Percentiles rank a stretch among this genome's conserved stretches.
phyloP scores from a whole-genome alignment of 257 asterid genomes.

The Henckelia pumila region DNA sequence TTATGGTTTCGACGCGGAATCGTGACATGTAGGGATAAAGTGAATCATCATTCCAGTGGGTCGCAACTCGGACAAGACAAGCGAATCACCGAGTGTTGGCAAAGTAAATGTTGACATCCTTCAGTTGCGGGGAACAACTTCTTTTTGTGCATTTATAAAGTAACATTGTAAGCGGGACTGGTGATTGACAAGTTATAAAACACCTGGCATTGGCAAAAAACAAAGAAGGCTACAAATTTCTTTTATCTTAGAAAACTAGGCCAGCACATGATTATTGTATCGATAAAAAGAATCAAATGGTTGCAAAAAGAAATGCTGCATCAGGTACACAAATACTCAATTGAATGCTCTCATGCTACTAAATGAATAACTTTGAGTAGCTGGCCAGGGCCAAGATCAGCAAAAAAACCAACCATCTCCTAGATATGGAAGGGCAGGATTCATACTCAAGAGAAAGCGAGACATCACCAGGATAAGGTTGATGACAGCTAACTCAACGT shows the following conservation, averaged over 20 bases:
- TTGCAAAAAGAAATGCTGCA: neutral
- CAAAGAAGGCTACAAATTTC: neutral
- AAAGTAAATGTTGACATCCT: neutral
- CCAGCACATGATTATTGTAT: neutral
- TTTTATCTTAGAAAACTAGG: too few relatives aligned
- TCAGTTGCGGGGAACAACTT: too few relatives aligned
- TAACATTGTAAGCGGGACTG: too few relatives aligned
- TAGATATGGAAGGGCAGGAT: neutral
- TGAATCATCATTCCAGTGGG: neutral
- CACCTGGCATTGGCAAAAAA: too few relatives aligned
- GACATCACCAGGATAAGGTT: neutral
- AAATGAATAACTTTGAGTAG: neutral
- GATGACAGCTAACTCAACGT: constrained; percentile 21
- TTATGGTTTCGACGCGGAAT: neutral
- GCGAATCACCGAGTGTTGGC: neutral
- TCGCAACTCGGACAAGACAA: neutral
- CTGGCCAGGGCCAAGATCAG: neutral
- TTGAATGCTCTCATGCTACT: neutral
- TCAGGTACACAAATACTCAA: neutral
- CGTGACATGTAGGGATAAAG: neutral
- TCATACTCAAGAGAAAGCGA: neutral
- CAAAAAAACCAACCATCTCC: neutral
- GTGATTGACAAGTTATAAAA: neutral
- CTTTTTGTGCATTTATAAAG: neutral
- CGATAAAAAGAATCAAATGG: neutral